Conservation (phyloP, 108 stramenopile genomes). For the Cyclotella cryptica region DNA sequence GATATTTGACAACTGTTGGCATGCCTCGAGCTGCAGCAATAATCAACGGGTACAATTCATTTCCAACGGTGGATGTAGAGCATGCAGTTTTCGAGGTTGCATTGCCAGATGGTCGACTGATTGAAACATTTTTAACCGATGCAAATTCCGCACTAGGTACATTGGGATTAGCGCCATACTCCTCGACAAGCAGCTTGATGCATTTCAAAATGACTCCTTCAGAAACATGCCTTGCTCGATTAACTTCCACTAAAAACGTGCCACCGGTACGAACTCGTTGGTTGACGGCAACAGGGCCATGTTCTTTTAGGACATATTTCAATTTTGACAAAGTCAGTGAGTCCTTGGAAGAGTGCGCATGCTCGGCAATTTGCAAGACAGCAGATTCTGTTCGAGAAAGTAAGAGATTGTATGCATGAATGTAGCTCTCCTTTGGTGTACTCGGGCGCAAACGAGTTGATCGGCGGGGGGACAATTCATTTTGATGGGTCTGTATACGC, state of each 20-base stretch:
- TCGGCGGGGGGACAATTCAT: conserved; percentile 24
- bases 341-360: conserved; percentile 47
- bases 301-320: conserved; percentile 61
- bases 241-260: conserved; percentile 81
- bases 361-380: conserved; percentile 41
- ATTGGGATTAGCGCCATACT: conserved; percentile 68
- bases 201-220: conserved; percentile 71
- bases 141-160: conserved; percentile 61
- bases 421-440: conserved; percentile 49
- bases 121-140: conserved; percentile 3
- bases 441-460: conserved; percentile 41
- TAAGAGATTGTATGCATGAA: conserved; percentile 45
- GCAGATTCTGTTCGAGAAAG: conserved; percentile 48
- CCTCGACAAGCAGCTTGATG: conserved; percentile 73
- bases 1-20: conserved; percentile 77
- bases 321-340: conserved; percentile 57
- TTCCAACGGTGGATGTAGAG: conserved; percentile 31
- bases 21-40: conserved; percentile 85
- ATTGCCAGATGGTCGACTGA: conserved; percentile 22
- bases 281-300: conserved; percentile 80
- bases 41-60: conserved; percentile 68
- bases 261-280: conserved; percentile 70
- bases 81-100: conserved; percentile 28
- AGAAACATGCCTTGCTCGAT: conserved; percentile 68
- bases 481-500: not conserved